Evolutionary conservation across 2,329 filamentous ascomycete species (phyloP).

Genomic region (Raffaelea ambrosiae): DNA sequence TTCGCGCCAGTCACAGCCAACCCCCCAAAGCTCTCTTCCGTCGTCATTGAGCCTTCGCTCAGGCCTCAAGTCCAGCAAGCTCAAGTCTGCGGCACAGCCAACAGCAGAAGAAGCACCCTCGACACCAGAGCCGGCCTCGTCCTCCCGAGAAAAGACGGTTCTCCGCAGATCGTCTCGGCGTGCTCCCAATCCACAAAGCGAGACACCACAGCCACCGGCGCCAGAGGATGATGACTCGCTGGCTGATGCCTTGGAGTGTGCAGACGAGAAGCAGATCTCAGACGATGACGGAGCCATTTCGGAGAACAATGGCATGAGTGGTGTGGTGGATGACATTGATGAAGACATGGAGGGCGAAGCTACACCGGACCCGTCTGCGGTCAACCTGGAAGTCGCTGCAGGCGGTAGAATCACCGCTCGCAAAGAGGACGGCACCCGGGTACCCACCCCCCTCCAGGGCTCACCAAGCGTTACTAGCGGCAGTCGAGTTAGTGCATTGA

Average conservation of each 20-base stretch:
- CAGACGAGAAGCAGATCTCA: slow-evolving; percentile 78
- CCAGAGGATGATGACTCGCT: slow-evolving; percentile 52
- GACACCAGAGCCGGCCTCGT: slow-evolving; percentile 34
- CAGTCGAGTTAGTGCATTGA: slow-evolving; percentile 22
- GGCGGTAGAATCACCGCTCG: slow-evolving; percentile 83
- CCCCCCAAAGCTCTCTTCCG: background rate
- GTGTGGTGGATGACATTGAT: slow-evolving; percentile 85
- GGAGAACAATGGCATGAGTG: slow-evolving; percentile 63
- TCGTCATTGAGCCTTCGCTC: slow-evolving; percentile 18
- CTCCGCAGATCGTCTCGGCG: slow-evolving; percentile 58
- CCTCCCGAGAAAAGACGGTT: slow-evolving; percentile 48
- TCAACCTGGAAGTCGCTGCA: slow-evolving; percentile 82
- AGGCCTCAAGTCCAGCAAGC: slow-evolving; percentile 35
- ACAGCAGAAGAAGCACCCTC: slow-evolving; percentile 24
- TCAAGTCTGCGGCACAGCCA: slow-evolving; percentile 19
- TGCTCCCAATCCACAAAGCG: background rate
- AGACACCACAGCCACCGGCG: slow-evolving; percentile 36
- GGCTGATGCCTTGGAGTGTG: slow-evolving; percentile 75
- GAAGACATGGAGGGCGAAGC: slow-evolving; percentile 77
- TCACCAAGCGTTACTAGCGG: slow-evolving; percentile 28
- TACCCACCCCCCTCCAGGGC: slow-evolving; percentile 69
- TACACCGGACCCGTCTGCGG: slow-evolving; percentile 74
- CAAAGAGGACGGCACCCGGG: slow-evolving; percentile 82
- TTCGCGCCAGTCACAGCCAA: background rate
- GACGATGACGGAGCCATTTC: slow-evolving; percentile 63